phyloP scores from a whole-genome alignment of 2,329 filamentous ascomycete species.

The Paecilomyces fulvus region DNA sequence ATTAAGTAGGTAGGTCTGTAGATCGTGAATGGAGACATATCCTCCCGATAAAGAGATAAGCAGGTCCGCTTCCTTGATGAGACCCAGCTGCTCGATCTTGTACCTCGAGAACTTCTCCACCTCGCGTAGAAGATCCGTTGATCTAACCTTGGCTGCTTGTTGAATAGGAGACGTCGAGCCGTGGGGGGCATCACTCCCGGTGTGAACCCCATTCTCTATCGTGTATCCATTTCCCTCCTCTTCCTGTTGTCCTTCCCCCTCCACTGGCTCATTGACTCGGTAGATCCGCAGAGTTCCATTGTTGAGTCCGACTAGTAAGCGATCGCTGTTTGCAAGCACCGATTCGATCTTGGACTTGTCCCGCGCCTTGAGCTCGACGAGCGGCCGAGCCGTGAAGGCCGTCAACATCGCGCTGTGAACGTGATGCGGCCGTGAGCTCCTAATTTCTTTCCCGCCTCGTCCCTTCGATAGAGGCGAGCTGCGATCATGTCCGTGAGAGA shows the following conservation, averaged over 20 bases:
- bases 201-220: constrained; percentile 8
- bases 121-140: constrained; percentile 80
- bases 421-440: constrained; percentile 11
- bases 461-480: constrained; percentile 5
- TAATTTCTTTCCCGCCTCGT: constrained; percentile 9
- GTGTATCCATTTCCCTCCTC: constrained; percentile 7
- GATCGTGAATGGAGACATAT: constrained; percentile 80
- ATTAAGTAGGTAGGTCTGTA: constrained; percentile 73
- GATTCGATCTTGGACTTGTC: constrained; percentile 98
- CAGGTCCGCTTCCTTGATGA: constrained; percentile 89
- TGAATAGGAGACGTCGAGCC: constrained; percentile 2
- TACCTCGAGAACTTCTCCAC: constrained; percentile 88
- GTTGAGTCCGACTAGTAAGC: constrained; percentile 84
- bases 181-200: constrained; percentile 7
- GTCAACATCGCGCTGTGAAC: constrained; percentile 63
- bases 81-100: constrained; percentile 84
- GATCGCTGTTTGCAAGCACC: constrained; percentile 85
- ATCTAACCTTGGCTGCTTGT: constrained; percentile 34
- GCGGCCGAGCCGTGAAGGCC: constrained; percentile 90
- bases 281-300: constrained; percentile 85
- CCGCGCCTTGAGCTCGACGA: constrained; percentile 90
- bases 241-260: constrained; percentile 33
- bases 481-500: constrained; percentile 10
- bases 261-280: constrained; percentile 63
- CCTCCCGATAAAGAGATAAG: constrained; percentile 87